These are phyloP conservation scores for Mollisia scopiformis DNA, from an alignment of 2,329 filamentous ascomycete genomes.

Conservation along the genomic window DNA sequence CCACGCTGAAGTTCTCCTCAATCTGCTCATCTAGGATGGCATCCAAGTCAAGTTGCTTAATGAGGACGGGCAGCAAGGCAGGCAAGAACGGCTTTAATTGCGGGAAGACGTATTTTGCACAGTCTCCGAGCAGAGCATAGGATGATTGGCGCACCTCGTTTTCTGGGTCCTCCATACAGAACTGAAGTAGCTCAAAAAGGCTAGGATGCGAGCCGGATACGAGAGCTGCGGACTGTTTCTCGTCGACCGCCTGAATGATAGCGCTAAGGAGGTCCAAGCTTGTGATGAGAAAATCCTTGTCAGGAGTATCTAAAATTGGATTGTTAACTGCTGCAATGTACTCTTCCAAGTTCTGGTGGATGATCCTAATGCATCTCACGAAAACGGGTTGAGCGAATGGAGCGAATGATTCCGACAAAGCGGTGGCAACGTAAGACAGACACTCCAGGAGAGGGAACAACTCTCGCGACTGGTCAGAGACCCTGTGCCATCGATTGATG, in stretches of 20 bases:
- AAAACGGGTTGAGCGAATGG: conserved; percentile 89
- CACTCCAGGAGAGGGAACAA: conserved; percentile 96
- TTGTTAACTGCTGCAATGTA: conserved; percentile 72
- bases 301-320: conserved; percentile 71
- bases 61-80: conserved; percentile 77
- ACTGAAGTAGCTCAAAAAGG: conserved; percentile 87
- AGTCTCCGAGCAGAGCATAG: conserved; percentile 93
- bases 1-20: conserved; percentile 84
- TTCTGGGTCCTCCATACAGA: conserved; percentile 89
- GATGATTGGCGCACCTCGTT: conserved; percentile 96
- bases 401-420: conserved; percentile 79
- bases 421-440: conserved; percentile 88
- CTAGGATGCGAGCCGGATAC: conserved; percentile 75
- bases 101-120: conserved; percentile 87
- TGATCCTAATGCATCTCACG: conserved; percentile 83
- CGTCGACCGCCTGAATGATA: conserved; percentile 86
- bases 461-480: conserved; percentile 87
- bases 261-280: conserved; percentile 92
- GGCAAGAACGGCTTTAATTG: conserved; percentile 76
- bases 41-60: conserved; percentile 85
- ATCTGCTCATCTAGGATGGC: conserved; percentile 77
- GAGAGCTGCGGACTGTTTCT: conserved; percentile 73
- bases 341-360: conserved; percentile 88
- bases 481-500: conserved; percentile 83
- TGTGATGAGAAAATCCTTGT: conserved; percentile 97